phyloP scores from a whole-genome alignment of 805 yeast species.

The Metschnikowia chrysomelidarum region DNA sequence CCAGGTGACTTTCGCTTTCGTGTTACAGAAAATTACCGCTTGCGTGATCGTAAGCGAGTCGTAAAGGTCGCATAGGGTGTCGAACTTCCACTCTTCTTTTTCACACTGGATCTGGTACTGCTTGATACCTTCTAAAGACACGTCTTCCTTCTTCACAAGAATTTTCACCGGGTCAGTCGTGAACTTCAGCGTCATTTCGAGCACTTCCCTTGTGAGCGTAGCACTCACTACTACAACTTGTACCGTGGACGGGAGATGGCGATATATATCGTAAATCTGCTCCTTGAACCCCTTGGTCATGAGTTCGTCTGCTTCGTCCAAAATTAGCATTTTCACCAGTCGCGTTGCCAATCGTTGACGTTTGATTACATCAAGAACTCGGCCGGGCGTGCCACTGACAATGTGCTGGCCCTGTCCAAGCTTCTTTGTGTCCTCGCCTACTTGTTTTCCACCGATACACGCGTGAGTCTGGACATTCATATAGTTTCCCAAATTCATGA shows the following conservation, averaged over 20 bases:
- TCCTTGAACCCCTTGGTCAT: slow-evolving; percentile 91
- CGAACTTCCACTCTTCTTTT: slow-evolving; percentile 91
- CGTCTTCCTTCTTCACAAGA: slow-evolving; percentile 90
- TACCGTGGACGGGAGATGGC: slow-evolving; percentile 74
- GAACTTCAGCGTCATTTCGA: slow-evolving; percentile 89
- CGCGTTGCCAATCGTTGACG: slow-evolving; percentile 74
- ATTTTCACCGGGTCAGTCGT: slow-evolving; percentile 93
- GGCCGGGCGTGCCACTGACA: slow-evolving; percentile 96
- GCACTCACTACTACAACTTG: slow-evolving; percentile 96
- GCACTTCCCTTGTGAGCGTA: slow-evolving; percentile 86
- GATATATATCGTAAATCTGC: slow-evolving; percentile 90
- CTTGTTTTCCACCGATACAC: slow-evolving; percentile 89
- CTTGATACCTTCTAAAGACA: slow-evolving; percentile 90
- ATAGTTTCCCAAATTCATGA: slow-evolving; percentile 81
- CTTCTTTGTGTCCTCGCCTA: slow-evolving; percentile 75
- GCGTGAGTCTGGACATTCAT: slow-evolving; percentile 87
- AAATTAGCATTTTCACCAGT: slow-evolving; percentile 78
- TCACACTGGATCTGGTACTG: slow-evolving; percentile 91
- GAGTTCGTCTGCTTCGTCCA: slow-evolving; percentile 97
- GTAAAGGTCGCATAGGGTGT: slow-evolving; percentile 89
- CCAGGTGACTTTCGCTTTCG: slow-evolving; percentile 93
- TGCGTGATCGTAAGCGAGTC: slow-evolving; percentile 95
- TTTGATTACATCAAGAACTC: slow-evolving; percentile 88
- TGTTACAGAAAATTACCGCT: slow-evolving; percentile 97
- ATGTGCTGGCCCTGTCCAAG: slow-evolving; percentile 81